Percentiles rank a stretch among this genome's conserved stretches.
These are phyloP conservation scores for Amanita pseudoporphyria DNA, from an alignment of 768 basidiomycete genomes.

Conservation along the genomic window DNA sequence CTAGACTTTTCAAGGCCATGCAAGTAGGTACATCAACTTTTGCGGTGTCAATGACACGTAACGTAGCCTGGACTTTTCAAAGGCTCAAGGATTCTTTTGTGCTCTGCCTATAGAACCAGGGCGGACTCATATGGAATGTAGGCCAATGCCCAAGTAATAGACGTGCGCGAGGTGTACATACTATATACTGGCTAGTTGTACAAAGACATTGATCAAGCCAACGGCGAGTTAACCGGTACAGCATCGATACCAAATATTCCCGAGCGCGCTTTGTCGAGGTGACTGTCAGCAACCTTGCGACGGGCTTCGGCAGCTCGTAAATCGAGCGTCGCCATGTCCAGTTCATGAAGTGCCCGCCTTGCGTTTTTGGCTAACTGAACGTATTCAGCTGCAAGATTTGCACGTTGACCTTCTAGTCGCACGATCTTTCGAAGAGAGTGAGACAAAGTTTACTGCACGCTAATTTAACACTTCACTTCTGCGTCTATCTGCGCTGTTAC, in stretches of 20 bases:
- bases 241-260: constrained; percentile 56
- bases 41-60: not conserved
- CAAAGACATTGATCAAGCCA: not conserved
- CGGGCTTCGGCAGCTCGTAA: constrained; percentile 48
- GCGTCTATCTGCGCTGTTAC: constrained; percentile 12
- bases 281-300: constrained; percentile 45
- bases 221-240: not conserved
- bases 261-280: constrained; percentile 50
- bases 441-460: not conserved
- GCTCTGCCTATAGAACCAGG: constrained; percentile 56
- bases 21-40: constrained; percentile 33
- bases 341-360: constrained; percentile 48
- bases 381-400: constrained; percentile 29
- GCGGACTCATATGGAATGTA: constrained; percentile 62
- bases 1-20: constrained; percentile 59
- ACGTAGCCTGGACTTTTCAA: not conserved
- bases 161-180: not conserved
- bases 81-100: constrained; percentile 65
- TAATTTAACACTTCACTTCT: constrained; percentile 11
- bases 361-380: constrained; percentile 27
- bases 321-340: constrained; percentile 52
- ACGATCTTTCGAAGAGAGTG: constrained; percentile 16
- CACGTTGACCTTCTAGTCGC: constrained; percentile 28
- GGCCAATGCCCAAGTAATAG: constrained; percentile 40
- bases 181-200: not conserved